A percentile compares a stretch with the other conserved stretches of the same genome.
These are phyloP conservation scores for Tricholoma terreum DNA, from an alignment of 768 basidiomycete genomes.

Conservation along the genomic window DNA sequence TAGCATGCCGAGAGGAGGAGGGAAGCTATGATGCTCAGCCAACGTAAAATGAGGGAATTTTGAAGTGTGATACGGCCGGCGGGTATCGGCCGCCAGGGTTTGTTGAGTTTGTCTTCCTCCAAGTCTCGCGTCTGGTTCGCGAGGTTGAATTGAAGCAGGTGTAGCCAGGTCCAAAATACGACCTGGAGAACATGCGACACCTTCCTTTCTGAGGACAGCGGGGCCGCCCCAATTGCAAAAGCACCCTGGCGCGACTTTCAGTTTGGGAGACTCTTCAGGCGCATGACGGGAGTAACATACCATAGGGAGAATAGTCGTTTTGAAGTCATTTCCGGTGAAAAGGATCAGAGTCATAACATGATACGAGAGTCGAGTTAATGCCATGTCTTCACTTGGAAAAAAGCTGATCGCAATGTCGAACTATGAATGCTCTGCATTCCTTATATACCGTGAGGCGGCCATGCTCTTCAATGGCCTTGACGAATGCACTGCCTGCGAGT, in stretches of 20 bases:
- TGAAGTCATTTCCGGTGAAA: slow-evolving; percentile 45
- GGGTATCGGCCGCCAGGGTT: slow-evolving; percentile 44
- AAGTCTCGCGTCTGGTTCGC: slow-evolving; percentile 41
- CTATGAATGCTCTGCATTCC: background rate
- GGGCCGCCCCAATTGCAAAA: slow-evolving; percentile 24
- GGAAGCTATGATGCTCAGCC: slow-evolving; percentile 33
- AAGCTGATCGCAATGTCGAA: background rate
- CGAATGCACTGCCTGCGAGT: too few relatives aligned
- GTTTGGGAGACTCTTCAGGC: background rate
- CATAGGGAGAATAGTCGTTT: slow-evolving; percentile 45
- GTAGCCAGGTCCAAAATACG: slow-evolving; percentile 41
- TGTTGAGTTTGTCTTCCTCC: slow-evolving; percentile 44
- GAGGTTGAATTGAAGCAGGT: slow-evolving; percentile 43
- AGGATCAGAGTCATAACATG: slow-evolving; percentile 28
- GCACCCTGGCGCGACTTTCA: slow-evolving; percentile 10
- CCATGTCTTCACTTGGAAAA: background rate
- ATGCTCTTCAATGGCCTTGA: background rate
- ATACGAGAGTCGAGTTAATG: slow-evolving; percentile 9
- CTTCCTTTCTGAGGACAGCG: slow-evolving; percentile 9
- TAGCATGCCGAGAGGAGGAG: slow-evolving; percentile 31
- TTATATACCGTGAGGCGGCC: background rate
- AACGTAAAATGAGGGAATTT: slow-evolving; percentile 27
- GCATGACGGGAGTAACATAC: slow-evolving; percentile 27
- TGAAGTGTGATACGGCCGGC: slow-evolving; percentile 37
- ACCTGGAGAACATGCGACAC: slow-evolving; percentile 7